Conservation (phyloP, 2,329 filamentous ascomycete species). For the Aureobasidium pullulans region DNA sequence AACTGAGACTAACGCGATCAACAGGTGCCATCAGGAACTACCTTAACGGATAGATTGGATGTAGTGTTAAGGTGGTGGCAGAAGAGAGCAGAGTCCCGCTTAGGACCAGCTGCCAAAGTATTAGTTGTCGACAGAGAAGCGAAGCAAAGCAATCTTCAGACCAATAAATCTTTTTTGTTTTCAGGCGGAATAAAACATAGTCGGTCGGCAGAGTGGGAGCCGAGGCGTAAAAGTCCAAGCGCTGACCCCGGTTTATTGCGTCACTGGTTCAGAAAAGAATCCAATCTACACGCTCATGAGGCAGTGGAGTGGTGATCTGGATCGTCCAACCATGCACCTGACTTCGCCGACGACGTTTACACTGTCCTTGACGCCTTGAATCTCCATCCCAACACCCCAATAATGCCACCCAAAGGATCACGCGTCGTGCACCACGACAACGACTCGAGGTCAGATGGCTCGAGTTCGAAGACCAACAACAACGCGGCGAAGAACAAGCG, state of each 20-base stretch:
- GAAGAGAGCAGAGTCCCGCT: background rate
- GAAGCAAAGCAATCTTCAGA: background rate
- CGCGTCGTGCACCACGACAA: slow-evolving; percentile 12
- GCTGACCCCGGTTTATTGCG: background rate
- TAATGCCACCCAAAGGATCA: slow-evolving; percentile 13
- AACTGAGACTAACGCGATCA: background rate
- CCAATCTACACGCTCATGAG: background rate
- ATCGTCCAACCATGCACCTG: slow-evolving; percentile 3
- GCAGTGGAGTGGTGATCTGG: background rate
- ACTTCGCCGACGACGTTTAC: slow-evolving; percentile 1
- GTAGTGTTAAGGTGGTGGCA: too few relatives aligned
- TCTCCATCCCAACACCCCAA: background rate
- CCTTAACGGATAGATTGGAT: slow-evolving; percentile 23
- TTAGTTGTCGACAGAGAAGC: background rate
- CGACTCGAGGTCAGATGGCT: slow-evolving; percentile 13
- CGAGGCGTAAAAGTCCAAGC: background rate
- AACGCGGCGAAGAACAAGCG: slow-evolving; percentile 2
- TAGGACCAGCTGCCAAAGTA: background rate
- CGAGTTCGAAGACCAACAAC: slow-evolving; percentile 13
- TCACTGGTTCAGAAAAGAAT: background rate
- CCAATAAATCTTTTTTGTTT: background rate
- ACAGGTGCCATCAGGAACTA: slow-evolving; percentile 28
- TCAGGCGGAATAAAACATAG: background rate
- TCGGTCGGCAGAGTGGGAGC: background rate
- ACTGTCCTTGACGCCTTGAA: background rate